Conservation (phyloP, 768 basidiomycete genomes). For the Amanita inopinata region DNA sequence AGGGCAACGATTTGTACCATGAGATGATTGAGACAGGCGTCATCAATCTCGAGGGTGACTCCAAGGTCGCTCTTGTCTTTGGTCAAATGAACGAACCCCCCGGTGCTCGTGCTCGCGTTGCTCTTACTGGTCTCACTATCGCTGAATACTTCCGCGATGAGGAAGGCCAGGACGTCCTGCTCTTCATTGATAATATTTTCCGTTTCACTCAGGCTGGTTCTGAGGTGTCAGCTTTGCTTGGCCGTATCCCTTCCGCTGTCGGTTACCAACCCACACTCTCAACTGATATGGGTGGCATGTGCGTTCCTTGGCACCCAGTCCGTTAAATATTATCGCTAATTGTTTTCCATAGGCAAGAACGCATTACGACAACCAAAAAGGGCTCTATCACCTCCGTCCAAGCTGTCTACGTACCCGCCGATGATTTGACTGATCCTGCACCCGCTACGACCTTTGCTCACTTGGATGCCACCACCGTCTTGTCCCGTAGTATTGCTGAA, state of each 20-base stretch:
- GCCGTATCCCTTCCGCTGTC: slow-evolving; percentile 99
- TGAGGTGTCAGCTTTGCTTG: slow-evolving; percentile 98
- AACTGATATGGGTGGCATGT: slow-evolving; percentile 99
- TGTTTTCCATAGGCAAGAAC: slow-evolving; percentile 71
- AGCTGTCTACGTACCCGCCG: slow-evolving; percentile 99
- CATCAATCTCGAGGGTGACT: slow-evolving; percentile 99
- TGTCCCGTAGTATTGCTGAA: slow-evolving; percentile 98
- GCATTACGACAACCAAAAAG: slow-evolving; percentile 99
- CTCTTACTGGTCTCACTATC: slow-evolving; percentile 97
- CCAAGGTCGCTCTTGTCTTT: slow-evolving; percentile 99
- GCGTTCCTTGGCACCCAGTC: slow-evolving; percentile 22
- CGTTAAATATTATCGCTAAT: slow-evolving; percentile 7
- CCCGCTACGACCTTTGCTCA: slow-evolving; percentile 99
- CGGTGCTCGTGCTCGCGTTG: slow-evolving; percentile 99
- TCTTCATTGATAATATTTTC: slow-evolving; percentile 99
- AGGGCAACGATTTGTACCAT: slow-evolving; percentile 99
- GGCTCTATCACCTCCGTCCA: slow-evolving; percentile 99
- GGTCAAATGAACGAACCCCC: slow-evolving; percentile 99
- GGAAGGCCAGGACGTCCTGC: slow-evolving; percentile 99
- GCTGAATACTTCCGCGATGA: slow-evolving; percentile 99
- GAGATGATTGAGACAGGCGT: slow-evolving; percentile 99
- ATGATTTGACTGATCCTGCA: slow-evolving; percentile 99
- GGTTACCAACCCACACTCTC: slow-evolving; percentile 99
- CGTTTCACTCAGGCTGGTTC: slow-evolving; percentile 99
- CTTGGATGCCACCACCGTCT: slow-evolving; percentile 98